Evolutionary conservation across 31 red algal genomes (phyloP), one percentile per base, ranked within the genome.

Genomic region (Odonthalia washingtoniensis): DNA sequence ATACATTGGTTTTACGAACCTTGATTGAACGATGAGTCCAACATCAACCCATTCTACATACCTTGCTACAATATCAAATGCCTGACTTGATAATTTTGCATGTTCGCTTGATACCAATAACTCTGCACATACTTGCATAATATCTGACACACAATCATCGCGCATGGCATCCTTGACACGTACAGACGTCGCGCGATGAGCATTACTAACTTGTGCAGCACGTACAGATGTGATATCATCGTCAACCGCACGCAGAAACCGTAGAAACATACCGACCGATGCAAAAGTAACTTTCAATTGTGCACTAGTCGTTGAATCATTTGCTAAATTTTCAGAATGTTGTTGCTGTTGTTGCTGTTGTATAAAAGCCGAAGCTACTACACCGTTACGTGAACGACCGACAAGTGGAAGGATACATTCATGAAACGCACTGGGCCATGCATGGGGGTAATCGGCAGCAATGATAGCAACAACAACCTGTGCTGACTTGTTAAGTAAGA

Each of bases 1-100:
- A 60, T 91, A 95, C 65, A 98, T 89, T 5, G 90, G 75, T 0
- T 41, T 32, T 21, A 98, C 57, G 27, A 94, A 81, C 27, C 45
- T 31, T 28, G 87, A 31, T 40, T 87, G 74, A 43, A 70, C 70
- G 26, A 98, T 40, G 76, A 98, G 87, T 30, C 64, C 74, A 69
- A 98, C 91, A 65, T 98, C 95, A 39, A 98, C 75, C 95, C 95
- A 98, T 74, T 98, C 91, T 3, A 87, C 78, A 61, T 95, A 98
- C 38, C 95, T 73, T 36, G 83, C 72, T 34, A 94, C 40, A 40
- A 93, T 88, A 66, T 98, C 92, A 42, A 98, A 89, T 24, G 91
- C 81, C 27, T 76, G 70, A 31, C 81, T 81, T 24, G 63, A 64
- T 26, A 67, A 88, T 27, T 57, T 70, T 3, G 64, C 61, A 41